Base-by-base conservation (phyloP, 345 rosid genomes). In the Euphorbia peplus region DNA sequence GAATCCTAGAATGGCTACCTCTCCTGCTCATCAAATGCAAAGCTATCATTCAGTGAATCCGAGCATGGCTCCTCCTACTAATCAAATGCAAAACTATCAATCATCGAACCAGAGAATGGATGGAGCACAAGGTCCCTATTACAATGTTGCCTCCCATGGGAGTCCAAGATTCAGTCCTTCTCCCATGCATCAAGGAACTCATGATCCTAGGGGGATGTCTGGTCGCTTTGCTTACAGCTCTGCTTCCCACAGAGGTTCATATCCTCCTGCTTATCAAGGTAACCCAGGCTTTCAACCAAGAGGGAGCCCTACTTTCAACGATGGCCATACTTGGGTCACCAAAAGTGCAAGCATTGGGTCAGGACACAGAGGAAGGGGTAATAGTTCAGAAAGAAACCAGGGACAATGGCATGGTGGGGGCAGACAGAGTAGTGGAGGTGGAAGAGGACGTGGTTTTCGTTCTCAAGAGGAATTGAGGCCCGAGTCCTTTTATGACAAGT, bases 361-460 rank as follows among this genome's bases (percentile, higher is more conserved):
- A 64, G 80, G 76, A 39, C 32, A 24, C 54, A 76, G 56, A 73
- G 82, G 82, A 54, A 72, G 72, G 72, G 67, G 70, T 70, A 75
- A 75, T 83, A 54, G 71, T 72, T 65, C 83, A 16, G 89, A 85
- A 68, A 74, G 86, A 73, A 85, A 87, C 64, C 77, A 82, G 76
- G 78, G 86, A 21, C 39, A 76, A 37, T 68, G 81, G 80, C 64
- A 63, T 50, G 78, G 83, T 3, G 61, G 79, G 22, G 55, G 66
- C 48, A 65, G 50, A 19, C 58, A 73, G 56, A 65, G 79, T 66
- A 85, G 84, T 21, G 83, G 90, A 73, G 78, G 88, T 70, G 82
- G 85, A 73, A 78, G 88, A 71, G 82, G 85, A 15, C 72, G 37
- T 50, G 82, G 79, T 63, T 71, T 37, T 70, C 75, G 24, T 71